Percentiles rank a stretch among this genome's conserved stretches.
Evolutionary conservation across 2,329 filamentous ascomycete species (phyloP).

Genomic region (Ophiostoma sp.): DNA sequence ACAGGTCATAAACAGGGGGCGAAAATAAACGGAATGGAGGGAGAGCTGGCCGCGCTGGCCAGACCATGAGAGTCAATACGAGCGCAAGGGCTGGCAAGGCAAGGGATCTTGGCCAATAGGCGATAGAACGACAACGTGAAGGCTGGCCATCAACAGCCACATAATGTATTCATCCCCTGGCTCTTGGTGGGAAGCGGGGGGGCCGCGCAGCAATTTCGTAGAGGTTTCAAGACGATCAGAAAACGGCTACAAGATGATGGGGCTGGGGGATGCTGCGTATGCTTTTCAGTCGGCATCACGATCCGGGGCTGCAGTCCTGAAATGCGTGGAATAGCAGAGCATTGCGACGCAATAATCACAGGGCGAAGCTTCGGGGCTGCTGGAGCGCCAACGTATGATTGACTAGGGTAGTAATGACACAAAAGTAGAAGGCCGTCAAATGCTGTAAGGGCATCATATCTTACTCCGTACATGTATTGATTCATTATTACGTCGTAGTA

Average conservation of each 20-base stretch:
- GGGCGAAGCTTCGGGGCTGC: not conserved
- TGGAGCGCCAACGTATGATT: not conserved
- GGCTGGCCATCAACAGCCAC: not conserved
- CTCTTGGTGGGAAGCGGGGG: not conserved
- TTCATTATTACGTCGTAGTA: not conserved
- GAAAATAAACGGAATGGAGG: constrained; percentile 6
- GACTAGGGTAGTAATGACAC: not conserved
- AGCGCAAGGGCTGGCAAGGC: not conserved
- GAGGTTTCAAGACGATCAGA: not conserved
- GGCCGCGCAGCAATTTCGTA: not conserved
- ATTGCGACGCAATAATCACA: not conserved
- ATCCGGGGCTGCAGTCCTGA: not conserved
- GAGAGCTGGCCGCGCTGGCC: constrained; percentile 5
- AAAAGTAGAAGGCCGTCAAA: not conserved
- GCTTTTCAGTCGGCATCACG: not conserved
- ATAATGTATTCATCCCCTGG: not conserved
- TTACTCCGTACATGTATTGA: not conserved
- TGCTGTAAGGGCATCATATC: not conserved
- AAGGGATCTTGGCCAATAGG: not conserved
- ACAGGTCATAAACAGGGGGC: not conserved
- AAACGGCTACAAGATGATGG: not conserved
- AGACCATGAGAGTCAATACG: not conserved
- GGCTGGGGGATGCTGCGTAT: not conserved
- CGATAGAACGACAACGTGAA: not conserved
- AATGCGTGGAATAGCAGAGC: not conserved